Percentiles rank a stretch among this genome's conserved stretches.
phyloP scores from a whole-genome alignment of 257 asterid species.

The Cynanchum wilfordii region DNA sequence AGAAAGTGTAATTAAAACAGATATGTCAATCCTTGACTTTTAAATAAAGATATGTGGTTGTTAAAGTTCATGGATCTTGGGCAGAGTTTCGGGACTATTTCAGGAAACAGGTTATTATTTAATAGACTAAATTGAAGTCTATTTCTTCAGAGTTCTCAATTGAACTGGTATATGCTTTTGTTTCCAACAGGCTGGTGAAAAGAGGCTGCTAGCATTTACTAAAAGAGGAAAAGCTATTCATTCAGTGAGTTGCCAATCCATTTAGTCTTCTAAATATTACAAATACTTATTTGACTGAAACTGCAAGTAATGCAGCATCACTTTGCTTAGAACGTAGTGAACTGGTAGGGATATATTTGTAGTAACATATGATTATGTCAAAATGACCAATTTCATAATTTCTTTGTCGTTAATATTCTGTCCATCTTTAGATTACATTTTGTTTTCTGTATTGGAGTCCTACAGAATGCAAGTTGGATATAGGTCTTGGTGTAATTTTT shows the following conservation, averaged over 20 bases:
- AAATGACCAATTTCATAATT: neutral
- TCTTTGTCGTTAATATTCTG: neutral
- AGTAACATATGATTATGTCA: neutral
- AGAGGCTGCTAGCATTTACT: conserved; percentile 89
- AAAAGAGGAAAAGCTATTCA: conserved; percentile 70
- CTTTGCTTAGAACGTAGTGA: conserved; percentile 1
- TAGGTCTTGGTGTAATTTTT: neutral
- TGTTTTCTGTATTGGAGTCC: neutral
- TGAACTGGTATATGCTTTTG: conserved; percentile 17
- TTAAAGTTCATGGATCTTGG: conserved; percentile 85
- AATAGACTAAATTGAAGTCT: conserved; percentile 4
- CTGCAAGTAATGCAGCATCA: neutral
- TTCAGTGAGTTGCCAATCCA: conserved; percentile 52
- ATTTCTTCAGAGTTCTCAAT: neutral
- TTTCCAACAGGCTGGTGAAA: conserved; percentile 62
- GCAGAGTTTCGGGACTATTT: conserved; percentile 77
- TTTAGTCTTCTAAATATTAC: neutral
- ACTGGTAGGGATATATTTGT: neutral
- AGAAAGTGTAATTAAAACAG: neutral
- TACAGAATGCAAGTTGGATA: neutral
- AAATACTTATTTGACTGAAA: neutral
- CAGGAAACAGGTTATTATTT: conserved; percentile 55
- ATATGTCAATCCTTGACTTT: conserved; percentile 38
- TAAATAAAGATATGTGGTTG: conserved; percentile 68
- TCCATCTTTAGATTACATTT: neutral